Base-by-base conservation (phyloP, 768 basidiomycete species). In the Leucocoprinus leucothites region DNA sequence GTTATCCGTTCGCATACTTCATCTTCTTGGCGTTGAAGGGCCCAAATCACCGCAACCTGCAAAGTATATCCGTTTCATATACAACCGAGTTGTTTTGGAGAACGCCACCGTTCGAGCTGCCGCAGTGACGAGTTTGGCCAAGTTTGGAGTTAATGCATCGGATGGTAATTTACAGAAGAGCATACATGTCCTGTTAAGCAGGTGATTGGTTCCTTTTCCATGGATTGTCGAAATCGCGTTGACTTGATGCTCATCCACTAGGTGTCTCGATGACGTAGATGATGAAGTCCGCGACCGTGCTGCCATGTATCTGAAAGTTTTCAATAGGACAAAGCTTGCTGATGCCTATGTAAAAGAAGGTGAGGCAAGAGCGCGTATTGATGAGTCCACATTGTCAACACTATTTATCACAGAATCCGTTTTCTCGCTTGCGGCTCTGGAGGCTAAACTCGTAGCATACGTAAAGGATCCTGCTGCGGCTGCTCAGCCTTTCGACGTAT, bases 11-110 rank as follows among this genome's bases (percentile, higher is more conserved):
- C 91, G 96, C 45, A 93, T 99, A 63, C 81, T 99, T 22, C 91
- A 99, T 67, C 75, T 99, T 35, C 85, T 99, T 45, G 97, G 97
- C 31, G 81, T 94, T 56, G 97, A 99, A 72, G 97, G 96, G 9
- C 96, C 97, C 28, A 91, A 92, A 67, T 88, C 95, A 25, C 86
- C 89, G n/a, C 91, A 97, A 69, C 97, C 97, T 9, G 88, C 93
- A 49, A 98, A 98, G 73, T 99, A 96, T 68, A 99, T 99, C 67
- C 90, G 97, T 42, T 98, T 95, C 78, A 99, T 99, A 66, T 99
- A 99, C 74, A 99, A 99, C 73, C 94, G 97, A 25, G 97, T 99
- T 21, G 94, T 99, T 14, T 75, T 99, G 63, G 97, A 99, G 73
- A 99, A 98, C 63, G 94, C 97, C 4, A 94, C 95, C 44, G 97